Base-by-base conservation (phyloP, 78 protist genomes). In the Emiliania huxleyi region DNA sequence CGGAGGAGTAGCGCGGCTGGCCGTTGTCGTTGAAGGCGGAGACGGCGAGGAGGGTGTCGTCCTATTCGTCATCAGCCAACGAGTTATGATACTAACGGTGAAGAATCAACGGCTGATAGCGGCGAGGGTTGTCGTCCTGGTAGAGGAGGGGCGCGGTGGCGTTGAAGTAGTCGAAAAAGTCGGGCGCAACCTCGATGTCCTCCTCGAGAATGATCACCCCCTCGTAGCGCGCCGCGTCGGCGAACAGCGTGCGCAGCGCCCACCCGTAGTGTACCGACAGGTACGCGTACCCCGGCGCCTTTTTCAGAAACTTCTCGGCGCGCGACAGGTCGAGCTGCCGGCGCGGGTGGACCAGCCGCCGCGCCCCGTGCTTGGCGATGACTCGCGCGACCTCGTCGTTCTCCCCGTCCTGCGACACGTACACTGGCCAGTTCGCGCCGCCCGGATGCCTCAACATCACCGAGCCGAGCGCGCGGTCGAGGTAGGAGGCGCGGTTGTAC, bases 11-110 rank as follows among this genome's bases (percentile, higher is more conserved):
- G 25, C 37, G 33, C 0, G 4, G 33, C 89, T 93, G 91, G 19
- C 98, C 98, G 87, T 96, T 92, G 94, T 98, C 99, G 83, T 97
- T 97, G 97, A 96, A 98, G 1, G 97, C 98, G 40, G 96, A 94
- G 1, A 96, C 88, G 89, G 98, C 96, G 49, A 91, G 96, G 6
- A 98, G 55, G 2, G 95, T 43, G 21, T 83, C 35, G 45, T 95
- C 45, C 73, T 75, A n/a, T n/a, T n/a, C n/a, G n/a, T n/a, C n/a
- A n/a, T n/a, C n/a, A n/a, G 40, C 71, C 6, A n/a, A n/a, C n/a
- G n/a, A n/a, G n/a, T n/a, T n/a, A n/a, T n/a, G n/a, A n/a, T n/a
- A n/a, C n/a, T n/a, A n/a, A n/a, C n/a, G n/a, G n/a, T n/a, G n/a
- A n/a, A n/a, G n/a, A n/a, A n/a, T n/a, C n/a, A n/a, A n/a, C n/a